phyloP scores from a whole-genome alignment of 768 basidiomycete genomes.

The Asterophora lycoperdoides region DNA sequence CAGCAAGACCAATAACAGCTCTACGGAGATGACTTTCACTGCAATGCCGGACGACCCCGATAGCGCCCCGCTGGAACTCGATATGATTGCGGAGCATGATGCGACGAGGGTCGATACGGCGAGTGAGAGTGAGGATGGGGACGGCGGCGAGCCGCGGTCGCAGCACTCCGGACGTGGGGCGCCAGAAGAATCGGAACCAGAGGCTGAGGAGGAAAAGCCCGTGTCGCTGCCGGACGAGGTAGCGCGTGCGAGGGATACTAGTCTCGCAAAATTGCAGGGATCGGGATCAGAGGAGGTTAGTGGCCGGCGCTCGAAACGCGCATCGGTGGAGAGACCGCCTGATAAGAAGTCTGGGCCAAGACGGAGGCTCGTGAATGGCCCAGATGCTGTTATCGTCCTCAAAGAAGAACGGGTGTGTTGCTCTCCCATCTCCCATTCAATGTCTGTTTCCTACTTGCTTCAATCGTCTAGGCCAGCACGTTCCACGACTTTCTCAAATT shows the following conservation, averaged over 20 bases:
- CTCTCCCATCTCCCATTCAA: not conserved
- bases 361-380: constrained; percentile 40
- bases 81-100: constrained; percentile 37
- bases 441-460: not conserved
- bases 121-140: constrained; percentile 33
- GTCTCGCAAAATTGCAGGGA: constrained; percentile 59
- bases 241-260: constrained; percentile 43
- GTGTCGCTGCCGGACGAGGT: constrained; percentile 21
- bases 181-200: constrained; percentile 3
- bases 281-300: constrained; percentile 20
- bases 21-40: constrained; percentile 58
- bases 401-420: constrained; percentile 76
- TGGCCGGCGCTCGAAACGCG: constrained; percentile 11
- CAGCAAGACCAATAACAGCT: constrained; percentile 27
- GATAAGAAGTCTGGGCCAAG: constrained; percentile 34
- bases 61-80: constrained; percentile 39
- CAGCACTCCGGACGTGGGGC: too few species aligned
- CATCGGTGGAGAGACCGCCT: constrained; percentile 10
- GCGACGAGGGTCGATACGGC: constrained; percentile 24
- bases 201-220: not conserved
- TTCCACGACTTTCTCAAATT: constrained; percentile 95
- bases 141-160: constrained; percentile 1
- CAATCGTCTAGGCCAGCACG: constrained; percentile 64
- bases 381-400: constrained; percentile 83
- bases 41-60: constrained; percentile 44